These are phyloP conservation scores for Colletotrichum karsti DNA, from an alignment of 2,329 filamentous ascomycete species.

Conservation along the genomic window DNA sequence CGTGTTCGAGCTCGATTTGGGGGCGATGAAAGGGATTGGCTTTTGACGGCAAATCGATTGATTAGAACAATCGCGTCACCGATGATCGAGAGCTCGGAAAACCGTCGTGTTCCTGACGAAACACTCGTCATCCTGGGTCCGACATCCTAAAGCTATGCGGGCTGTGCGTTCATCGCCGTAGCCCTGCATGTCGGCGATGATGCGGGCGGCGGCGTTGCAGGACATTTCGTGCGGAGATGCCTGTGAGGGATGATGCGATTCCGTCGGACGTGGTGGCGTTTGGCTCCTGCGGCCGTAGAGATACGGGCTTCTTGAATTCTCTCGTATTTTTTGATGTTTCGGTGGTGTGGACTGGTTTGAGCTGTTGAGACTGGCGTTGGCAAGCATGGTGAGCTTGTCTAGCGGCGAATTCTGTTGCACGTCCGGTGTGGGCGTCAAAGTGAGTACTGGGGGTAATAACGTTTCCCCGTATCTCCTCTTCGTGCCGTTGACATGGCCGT, in stretches of 20 bases:
- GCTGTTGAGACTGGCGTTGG: constrained; percentile 40
- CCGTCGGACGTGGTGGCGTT: constrained; percentile 27
- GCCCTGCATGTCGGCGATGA: constrained; percentile 50
- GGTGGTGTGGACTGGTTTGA: background rate
- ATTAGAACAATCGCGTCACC: background rate
- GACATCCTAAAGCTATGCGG: constrained; percentile 40
- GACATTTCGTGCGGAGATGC: constrained; percentile 43
- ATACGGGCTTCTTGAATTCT: constrained; percentile 31
- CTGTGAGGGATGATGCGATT: constrained; percentile 27
- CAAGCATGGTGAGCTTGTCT: constrained; percentile 48
- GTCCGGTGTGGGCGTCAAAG: constrained; percentile 23
- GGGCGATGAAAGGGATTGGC: background rate
- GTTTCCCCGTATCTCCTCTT: constrained; percentile 19
- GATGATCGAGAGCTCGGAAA: constrained; percentile 41
- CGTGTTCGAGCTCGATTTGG: background rate
- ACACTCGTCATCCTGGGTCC: constrained; percentile 35
- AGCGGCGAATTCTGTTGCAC: constrained; percentile 31
- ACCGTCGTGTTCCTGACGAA: constrained; percentile 44
- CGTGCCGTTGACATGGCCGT: background rate
- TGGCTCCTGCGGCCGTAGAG: constrained; percentile 6
- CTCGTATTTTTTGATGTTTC: constrained; percentile 19
- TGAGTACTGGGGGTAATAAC: constrained; percentile 20
- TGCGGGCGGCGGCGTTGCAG: constrained; percentile 42
- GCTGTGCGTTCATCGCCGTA: constrained; percentile 37
- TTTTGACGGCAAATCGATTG: too few relatives aligned